These are phyloP conservation scores for Elsinoe perseae DNA, from an alignment of 2,329 filamentous ascomycete genomes.

Conservation along the genomic window DNA sequence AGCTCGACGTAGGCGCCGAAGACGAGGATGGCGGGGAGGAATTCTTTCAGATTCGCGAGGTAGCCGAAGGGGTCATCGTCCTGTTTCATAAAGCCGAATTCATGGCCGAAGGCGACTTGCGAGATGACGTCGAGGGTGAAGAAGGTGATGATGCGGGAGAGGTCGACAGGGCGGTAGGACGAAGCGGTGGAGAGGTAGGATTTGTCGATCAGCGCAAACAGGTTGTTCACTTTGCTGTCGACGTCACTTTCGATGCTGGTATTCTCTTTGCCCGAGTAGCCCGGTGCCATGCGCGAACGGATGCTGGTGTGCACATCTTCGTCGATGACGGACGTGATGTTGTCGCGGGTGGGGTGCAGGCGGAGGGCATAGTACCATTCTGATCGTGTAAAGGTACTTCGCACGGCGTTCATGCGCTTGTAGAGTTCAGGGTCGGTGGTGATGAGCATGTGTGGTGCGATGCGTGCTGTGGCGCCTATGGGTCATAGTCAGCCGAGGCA, in stretches of 20 bases:
- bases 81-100: constrained; percentile 44
- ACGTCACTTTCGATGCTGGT: constrained; percentile 32
- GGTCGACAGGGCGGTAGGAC: constrained; percentile 30
- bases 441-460: constrained; percentile 32
- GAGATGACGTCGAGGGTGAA: constrained; percentile 39
- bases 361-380: constrained; percentile 33
- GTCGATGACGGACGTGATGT: constrained; percentile 34
- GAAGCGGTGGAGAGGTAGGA: constrained; percentile 31
- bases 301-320: constrained; percentile 33
- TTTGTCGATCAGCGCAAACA: constrained; percentile 28
- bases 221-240: constrained; percentile 30
- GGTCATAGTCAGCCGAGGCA: constrained; percentile 16
- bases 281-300: constrained; percentile 31
- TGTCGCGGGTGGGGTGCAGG: constrained; percentile 34
- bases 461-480: constrained; percentile 33
- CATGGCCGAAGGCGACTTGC: constrained; percentile 35
- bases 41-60: constrained; percentile 38
- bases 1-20: constrained; percentile 39
- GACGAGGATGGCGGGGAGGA: constrained; percentile 39
- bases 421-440: constrained; percentile 32
- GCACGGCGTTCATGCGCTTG: constrained; percentile 33
- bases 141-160: constrained; percentile 31
- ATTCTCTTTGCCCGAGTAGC: constrained; percentile 37
- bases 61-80: constrained; percentile 45
- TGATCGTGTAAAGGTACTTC: constrained; percentile 31